Conservation (phyloP, 768 basidiomycete genomes). For the Trametes elegans region DNA sequence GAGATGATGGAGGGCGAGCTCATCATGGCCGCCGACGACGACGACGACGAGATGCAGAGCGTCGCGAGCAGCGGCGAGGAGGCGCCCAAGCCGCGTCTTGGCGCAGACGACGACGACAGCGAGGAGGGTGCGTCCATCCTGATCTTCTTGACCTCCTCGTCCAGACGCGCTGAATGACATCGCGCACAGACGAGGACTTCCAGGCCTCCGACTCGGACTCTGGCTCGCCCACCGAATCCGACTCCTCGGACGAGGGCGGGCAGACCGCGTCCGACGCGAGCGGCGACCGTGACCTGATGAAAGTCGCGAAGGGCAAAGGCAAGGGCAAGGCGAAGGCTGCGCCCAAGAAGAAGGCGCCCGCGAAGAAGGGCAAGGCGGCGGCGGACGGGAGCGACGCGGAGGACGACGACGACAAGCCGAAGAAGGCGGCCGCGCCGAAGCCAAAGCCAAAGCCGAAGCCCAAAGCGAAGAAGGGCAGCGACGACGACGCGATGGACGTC, state of each 20-base stretch:
- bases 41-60: slow-evolving; percentile 81
- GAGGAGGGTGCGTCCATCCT: slow-evolving; percentile 56
- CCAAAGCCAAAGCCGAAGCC: slow-evolving; percentile 48
- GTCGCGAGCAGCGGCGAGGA: slow-evolving; percentile 69
- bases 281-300: slow-evolving; percentile 67
- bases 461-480: slow-evolving; percentile 42
- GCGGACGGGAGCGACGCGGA: slow-evolving; percentile 33
- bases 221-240: slow-evolving; percentile 82
- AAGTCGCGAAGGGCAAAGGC: slow-evolving; percentile 35
- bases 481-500: slow-evolving; percentile 41
- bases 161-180: neutral
- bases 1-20: slow-evolving; percentile 91
- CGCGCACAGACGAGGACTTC: slow-evolving; percentile 79
- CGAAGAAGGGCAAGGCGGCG: slow-evolving; percentile 26
- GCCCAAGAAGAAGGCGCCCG: slow-evolving; percentile 37
- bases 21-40: slow-evolving; percentile 68
- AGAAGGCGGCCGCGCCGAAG: slow-evolving; percentile 49
- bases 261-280: slow-evolving; percentile 83
- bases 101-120: slow-evolving; percentile 74
- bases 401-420: slow-evolving; percentile 44
- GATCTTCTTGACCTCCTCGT: neutral
- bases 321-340: slow-evolving; percentile 32
- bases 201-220: slow-evolving; percentile 77
- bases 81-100: slow-evolving; percentile 46
- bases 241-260: slow-evolving; percentile 66